Percentiles rank a stretch among this genome's conserved stretches.
Evolutionary conservation across 2,329 filamentous ascomycete species (phyloP).

Genomic region (Calycina herbarum): DNA sequence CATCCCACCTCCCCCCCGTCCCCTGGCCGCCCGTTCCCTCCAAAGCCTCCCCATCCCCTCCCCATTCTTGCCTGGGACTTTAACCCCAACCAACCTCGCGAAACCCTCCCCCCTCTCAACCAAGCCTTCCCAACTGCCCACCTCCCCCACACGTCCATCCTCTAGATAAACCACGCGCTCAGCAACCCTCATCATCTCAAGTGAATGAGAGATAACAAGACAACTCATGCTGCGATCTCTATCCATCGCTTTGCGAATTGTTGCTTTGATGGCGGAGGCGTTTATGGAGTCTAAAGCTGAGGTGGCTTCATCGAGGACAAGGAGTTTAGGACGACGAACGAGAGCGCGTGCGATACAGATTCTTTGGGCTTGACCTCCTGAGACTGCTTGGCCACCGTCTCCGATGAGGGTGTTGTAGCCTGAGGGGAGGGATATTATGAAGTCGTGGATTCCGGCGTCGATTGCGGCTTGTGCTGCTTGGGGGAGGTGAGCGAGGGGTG

Average conservation of each 20-base stretch:
- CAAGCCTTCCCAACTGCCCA: conserved; percentile 47
- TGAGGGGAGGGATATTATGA: conserved; percentile 68
- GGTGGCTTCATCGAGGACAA: conserved; percentile 87
- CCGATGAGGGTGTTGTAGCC: conserved; percentile 75
- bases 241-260: conserved; percentile 55
- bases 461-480: conserved; percentile 54
- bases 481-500: conserved; percentile 46
- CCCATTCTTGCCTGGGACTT: too few relatives aligned
- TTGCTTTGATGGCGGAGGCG: conserved; percentile 62
- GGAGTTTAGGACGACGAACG: conserved; percentile 65
- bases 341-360: conserved; percentile 80
- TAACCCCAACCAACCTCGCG: too few relatives aligned
- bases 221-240: conserved; percentile 56
- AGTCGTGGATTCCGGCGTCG: conserved; percentile 70
- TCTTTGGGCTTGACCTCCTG: conserved; percentile 80
- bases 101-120: not conserved
- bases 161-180: conserved; percentile 73
- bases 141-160: conserved; percentile 64
- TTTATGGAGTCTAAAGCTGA: conserved; percentile 73
- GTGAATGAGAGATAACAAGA: conserved; percentile 77
- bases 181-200: conserved; percentile 83
- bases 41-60: too few relatives aligned
- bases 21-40: too few relatives aligned
- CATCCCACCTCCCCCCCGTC: too few relatives aligned
- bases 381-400: conserved; percentile 71